Evolutionary conservation across 2,329 filamentous ascomycete genomes (phyloP), one percentile per base, ranked within the genome.

Genomic region (Pseudogymnoascus sp.): DNA sequence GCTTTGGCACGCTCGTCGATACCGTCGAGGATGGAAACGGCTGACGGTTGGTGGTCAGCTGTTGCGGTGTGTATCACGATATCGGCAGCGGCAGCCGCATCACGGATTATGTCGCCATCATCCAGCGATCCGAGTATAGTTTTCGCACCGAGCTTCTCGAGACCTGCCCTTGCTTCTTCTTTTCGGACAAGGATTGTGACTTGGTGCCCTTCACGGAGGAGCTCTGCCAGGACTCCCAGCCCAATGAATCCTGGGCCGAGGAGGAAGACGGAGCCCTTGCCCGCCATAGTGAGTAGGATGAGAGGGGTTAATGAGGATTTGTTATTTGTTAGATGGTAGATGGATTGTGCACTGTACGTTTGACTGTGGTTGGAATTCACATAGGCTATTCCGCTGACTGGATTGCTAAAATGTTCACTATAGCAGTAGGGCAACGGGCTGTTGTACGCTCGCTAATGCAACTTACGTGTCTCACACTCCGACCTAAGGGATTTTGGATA

Each of bases 31-130:
- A 82, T 73, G 15, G 79, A 77, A 66, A 78, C 66, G 1, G 74
- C 79, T 11, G 75, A 78, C 10, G 77, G 76, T 17, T 78, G 69
- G 64, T 82, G 75, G 69, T 82, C 79, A 3, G 79, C 78, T 3
- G 78, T 80, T 11, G 80, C 80, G 7, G 77, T 80, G 69, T 82
- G 79, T 62, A 82, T 72, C 38, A 78, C 71, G 7, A 80, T 76
- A 60, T 82, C 79, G 65, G 73, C 72, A 21, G 73, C 64, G 2
- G 70, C 59, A 1, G 74, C 70, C 17, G 78, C 71, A 37, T 76
- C 70, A 5, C 71, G 70, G 67, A 80, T 78, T 15, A 77, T 65
- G 1, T 71, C 67, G 13, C 71, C 72, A 65, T 81, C 76, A 59
- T 78, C 71, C 4, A 81, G 68, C 40, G 74, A 73, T n/a, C 77